Conservation (phyloP, 2,329 filamentous ascomycete genomes). For the Sporothrix phasma region DNA sequence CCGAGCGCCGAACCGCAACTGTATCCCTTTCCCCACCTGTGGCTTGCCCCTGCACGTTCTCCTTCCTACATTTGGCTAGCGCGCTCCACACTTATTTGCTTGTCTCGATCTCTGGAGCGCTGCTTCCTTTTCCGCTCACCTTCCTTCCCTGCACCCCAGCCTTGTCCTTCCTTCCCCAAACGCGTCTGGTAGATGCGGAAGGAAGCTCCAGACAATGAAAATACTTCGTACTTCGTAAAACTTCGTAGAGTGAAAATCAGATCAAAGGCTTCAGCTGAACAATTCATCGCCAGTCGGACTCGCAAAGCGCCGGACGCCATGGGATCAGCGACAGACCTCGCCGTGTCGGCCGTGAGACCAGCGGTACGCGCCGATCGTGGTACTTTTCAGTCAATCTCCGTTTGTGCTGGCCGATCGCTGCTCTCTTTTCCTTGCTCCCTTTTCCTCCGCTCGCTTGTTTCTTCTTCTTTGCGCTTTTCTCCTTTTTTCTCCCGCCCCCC, state of each 20-base stretch:
- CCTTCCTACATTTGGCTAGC: neutral
- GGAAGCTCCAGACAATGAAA: neutral
- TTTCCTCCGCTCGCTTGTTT: neutral
- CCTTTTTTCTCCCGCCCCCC: neutral
- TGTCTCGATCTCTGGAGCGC: neutral
- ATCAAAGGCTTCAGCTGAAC: neutral
- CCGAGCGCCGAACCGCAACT: neutral
- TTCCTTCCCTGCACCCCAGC: neutral
- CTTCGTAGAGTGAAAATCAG: no score
- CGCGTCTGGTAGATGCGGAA: neutral
- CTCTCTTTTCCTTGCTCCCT: neutral
- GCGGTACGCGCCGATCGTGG: neutral
- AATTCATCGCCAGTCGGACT: neutral
- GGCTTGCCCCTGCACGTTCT: conserved; percentile 3
- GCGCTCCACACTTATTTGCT: neutral
- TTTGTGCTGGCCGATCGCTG: neutral
- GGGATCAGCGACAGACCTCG: neutral
- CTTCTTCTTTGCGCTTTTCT: neutral
- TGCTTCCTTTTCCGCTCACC: neutral
- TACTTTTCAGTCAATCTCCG: neutral
- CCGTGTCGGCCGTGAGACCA: neutral
- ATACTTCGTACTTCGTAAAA: no score
- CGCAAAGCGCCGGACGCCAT: neutral
- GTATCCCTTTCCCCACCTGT: neutral
- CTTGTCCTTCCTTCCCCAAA: neutral